Conservation (phyloP, 495 filamentous ascomycete species). For the Penicillium pulvis region DNA sequence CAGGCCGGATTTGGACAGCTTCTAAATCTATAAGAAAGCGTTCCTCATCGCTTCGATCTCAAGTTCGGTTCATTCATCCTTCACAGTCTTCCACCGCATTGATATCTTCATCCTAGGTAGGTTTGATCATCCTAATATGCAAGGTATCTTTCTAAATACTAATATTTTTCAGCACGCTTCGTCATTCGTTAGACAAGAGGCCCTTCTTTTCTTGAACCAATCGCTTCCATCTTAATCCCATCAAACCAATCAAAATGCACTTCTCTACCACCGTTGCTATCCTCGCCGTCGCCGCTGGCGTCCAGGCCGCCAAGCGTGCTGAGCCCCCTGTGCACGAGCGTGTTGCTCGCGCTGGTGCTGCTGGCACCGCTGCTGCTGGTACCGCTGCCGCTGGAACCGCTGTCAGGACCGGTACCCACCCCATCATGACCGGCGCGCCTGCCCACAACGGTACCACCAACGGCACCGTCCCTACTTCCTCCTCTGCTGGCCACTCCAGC, state of each 20-base stretch:
- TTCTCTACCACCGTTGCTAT: slow-evolving; percentile 27
- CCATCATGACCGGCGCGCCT: background rate
- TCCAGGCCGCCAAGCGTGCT: slow-evolving; percentile 20
- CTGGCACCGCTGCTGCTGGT: slow-evolving; percentile 4
- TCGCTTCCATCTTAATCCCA: slow-evolving; percentile 19
- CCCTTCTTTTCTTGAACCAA: slow-evolving; percentile 21
- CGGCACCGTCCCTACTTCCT: slow-evolving; percentile 1
- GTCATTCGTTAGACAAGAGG: slow-evolving; percentile 31
- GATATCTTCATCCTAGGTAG: slow-evolving; percentile 14
- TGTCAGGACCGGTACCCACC: background rate
- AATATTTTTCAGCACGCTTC: slow-evolving; percentile 14
- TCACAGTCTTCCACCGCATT: slow-evolving; percentile 15
- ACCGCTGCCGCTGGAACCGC: slow-evolving; percentile 9
- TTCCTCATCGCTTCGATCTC: slow-evolving; percentile 5
- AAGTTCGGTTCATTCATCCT: background rate
- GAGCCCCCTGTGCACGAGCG: slow-evolving; percentile 23
- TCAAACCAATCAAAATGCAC: slow-evolving; percentile 24
- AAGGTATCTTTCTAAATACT: slow-evolving; percentile 4
- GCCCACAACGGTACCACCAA: background rate
- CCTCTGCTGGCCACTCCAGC: too few species aligned
- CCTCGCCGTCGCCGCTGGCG: slow-evolving; percentile 31
- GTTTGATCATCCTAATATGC: background rate
- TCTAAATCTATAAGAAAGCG: slow-evolving; percentile 28
- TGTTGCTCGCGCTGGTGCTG: slow-evolving; percentile 11
- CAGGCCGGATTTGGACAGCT: slow-evolving; percentile 26